Evolutionary conservation across 345 rosid genomes (phyloP), one percentile per base, ranked within the genome.

Genomic region (Gossypium thurberi): DNA sequence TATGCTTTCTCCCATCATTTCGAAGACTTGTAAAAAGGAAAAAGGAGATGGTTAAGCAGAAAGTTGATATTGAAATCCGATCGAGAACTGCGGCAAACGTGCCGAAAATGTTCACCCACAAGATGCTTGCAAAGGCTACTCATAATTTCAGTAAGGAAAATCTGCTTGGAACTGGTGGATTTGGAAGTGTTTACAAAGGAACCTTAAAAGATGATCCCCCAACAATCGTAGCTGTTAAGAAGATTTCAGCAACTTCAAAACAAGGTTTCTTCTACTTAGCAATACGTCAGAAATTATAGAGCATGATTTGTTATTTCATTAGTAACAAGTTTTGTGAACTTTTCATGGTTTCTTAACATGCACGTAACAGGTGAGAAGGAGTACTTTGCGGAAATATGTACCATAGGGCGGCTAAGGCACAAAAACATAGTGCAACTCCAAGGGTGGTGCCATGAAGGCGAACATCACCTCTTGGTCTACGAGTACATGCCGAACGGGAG

Each of bases 361-460:
- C 44, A 15, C 23, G 51, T 21, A 33, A 46, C 69, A 83, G 87
- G 87, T 61, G 86, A 82, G 63, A 80, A 72, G 51, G 79, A 75
- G 67, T 81, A 76, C 28, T 69, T 85, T 4, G 84, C 83, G 7
- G 85, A 84, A 74, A 73, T 82, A 50, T 82, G 87, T 75, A 86
- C 84, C 0, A 79, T 79, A 46, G 87, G 86, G 62, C 73, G 84
- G 11, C 71, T 84, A 25, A 70, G 85, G 76, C 87, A 84, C 77
- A 77, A 82, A 74, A 86, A 86, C 72, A 77, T 81, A 26, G 83
- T 82, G 50, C 85, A 81, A 43, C 85, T 86, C 47, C 81, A 55
- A 47, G 87, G 86, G 2, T 84, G 89, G 86, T 84, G 85, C 58
- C 83, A 81, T 52, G 84, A 84, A 65, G 74, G 78, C 0, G 65